Evolutionary conservation across 345 rosid species (phyloP).

Genomic region (Eucalyptus microcorys): DNA sequence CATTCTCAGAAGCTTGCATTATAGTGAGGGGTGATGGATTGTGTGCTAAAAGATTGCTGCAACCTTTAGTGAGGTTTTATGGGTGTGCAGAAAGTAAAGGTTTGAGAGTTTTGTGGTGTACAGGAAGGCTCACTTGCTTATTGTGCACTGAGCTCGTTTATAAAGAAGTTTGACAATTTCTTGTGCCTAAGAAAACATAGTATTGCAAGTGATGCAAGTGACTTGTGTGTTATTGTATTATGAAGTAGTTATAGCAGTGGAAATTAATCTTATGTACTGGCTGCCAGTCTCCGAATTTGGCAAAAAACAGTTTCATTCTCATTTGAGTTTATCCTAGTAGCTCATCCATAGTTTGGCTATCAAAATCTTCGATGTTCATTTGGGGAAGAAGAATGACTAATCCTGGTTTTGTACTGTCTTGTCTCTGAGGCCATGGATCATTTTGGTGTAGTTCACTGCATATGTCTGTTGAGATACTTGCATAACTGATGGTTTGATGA

Average conservation of each 20-base stretch:
- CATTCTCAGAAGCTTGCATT: not conserved
- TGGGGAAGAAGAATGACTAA: not conserved
- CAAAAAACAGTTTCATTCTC: not conserved
- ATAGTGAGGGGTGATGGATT: not conserved
- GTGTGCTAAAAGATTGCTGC: not conserved
- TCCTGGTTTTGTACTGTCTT: not conserved
- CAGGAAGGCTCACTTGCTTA: not conserved
- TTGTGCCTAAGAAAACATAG: not conserved
- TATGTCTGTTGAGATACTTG: not conserved
- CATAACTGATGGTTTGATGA: not conserved
- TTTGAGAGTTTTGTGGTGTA: not conserved
- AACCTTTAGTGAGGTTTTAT: not conserved
- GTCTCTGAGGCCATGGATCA: not conserved
- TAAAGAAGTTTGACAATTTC: not conserved
- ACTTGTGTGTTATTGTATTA: not conserved
- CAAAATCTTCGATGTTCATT: not conserved
- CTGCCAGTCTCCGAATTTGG: not conserved
- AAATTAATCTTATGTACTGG: not conserved
- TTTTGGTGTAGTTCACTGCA: not conserved
- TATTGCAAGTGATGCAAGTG: not conserved
- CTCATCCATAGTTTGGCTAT: not conserved
- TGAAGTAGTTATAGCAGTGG: not conserved
- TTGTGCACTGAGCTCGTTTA: not conserved
- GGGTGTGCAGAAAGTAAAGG: not conserved
- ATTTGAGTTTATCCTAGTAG: not conserved